These are phyloP conservation scores for Penicillium aurantiogriseum DNA, from an alignment of 2,329 filamentous ascomycete species.

Conservation along the genomic window DNA sequence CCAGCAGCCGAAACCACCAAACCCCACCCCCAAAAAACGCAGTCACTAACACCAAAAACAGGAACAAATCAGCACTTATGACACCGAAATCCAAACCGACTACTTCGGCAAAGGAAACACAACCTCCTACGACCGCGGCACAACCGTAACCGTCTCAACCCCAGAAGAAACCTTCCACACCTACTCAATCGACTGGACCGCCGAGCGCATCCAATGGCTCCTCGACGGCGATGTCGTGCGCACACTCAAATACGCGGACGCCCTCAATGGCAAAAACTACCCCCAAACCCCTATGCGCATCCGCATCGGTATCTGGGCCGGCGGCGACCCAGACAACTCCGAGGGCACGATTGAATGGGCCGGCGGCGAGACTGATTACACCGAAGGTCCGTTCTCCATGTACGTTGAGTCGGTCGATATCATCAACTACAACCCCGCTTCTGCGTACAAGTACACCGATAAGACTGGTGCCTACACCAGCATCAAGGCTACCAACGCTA, in stretches of 20 bases:
- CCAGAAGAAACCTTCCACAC: constrained; percentile 53
- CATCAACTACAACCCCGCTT: constrained; percentile 57
- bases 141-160: constrained; percentile 65
- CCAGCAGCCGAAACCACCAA: neutral
- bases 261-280: constrained; percentile 58
- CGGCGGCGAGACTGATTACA: constrained; percentile 66
- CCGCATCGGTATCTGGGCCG: constrained; percentile 68
- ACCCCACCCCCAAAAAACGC: neutral
- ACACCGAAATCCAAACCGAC: constrained; percentile 66
- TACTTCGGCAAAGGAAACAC: constrained; percentile 95
- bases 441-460: constrained; percentile 65
- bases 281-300: constrained; percentile 73
- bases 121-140: constrained; percentile 74
- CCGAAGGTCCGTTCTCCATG: constrained; percentile 68
- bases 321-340: constrained; percentile 51
- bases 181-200: constrained; percentile 63
- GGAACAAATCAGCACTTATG: constrained; percentile 42
- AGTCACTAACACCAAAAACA: constrained; percentile 13
- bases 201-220: constrained; percentile 62
- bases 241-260: constrained; percentile 61
- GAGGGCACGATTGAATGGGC: constrained; percentile 65
- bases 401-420: constrained; percentile 63
- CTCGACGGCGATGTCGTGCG: constrained; percentile 63
- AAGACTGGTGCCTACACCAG: constrained; percentile 61
- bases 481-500: constrained; percentile 49